Conservation (phyloP, 2,329 filamentous ascomycete species). For the Parastagonospora nodorum region DNA sequence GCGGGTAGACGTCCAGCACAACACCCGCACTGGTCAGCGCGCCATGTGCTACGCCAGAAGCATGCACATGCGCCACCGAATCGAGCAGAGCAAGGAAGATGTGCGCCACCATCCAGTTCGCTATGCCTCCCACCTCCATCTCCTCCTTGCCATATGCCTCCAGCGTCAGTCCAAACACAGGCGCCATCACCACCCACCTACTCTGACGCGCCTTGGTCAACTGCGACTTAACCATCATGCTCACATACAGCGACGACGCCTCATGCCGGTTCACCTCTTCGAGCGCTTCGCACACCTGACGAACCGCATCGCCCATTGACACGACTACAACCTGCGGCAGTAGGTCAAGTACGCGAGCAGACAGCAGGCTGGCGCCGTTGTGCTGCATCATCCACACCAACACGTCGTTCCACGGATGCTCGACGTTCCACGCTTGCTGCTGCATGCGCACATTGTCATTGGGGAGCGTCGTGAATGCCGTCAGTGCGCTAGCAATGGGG, state of each 20-base stretch:
- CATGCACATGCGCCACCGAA: constrained; percentile 7
- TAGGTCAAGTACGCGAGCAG: too few relatives aligned
- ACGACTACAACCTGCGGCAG: too few relatives aligned
- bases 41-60: constrained; percentile 6
- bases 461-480: too few relatives aligned
- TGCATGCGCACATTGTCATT: too few relatives aligned
- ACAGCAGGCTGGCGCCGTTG: too few relatives aligned
- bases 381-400: too few relatives aligned
- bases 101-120: constrained; percentile 18
- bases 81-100: constrained; percentile 13
- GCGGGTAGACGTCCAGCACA: constrained; percentile 10
- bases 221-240: constrained; percentile 1
- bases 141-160: constrained; percentile 6
- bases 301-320: too few relatives aligned
- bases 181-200: constrained; percentile 9
- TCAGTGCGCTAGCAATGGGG: background rate
- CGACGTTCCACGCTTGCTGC: too few relatives aligned
- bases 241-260: background rate
- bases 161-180: constrained; percentile 16
- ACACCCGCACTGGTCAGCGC: background rate
- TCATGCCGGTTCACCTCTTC: background rate
- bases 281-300: too few relatives aligned
- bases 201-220: background rate
- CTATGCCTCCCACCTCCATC: background rate
- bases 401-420: too few relatives aligned